Base-by-base conservation (phyloP, 148 eudicot genomes). In the Rhododendron kiyosumense region DNA sequence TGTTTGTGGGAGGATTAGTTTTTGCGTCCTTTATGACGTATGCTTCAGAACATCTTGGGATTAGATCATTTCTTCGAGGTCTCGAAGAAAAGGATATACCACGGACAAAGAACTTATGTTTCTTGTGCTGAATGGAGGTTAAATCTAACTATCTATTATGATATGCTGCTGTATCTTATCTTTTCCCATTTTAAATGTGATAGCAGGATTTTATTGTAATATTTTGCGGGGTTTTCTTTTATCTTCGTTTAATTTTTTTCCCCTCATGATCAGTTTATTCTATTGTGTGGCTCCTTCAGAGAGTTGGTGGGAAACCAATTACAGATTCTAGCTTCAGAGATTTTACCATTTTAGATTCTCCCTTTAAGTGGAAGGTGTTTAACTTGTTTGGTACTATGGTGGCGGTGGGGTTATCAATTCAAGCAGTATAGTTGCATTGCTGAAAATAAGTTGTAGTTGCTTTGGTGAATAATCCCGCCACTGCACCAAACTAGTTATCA, bases 21-120 rank as follows among this genome's bases (percentile, higher is more conserved):
- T 89, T 97, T 90, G 95, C 95, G 1, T 94, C 93, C 26, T 97
- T 93, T 91, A 94, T 97, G 98, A 92, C 99, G 20, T 95, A 94
- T 85, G 98, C 98, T 87, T 87, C 99, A 14, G 98, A 97, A 87
- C 99, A 95, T 81, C 95, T 97, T 8, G 92, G 95, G 2, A 92
- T 92, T 61, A 90, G 92, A 83, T 92, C 98, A 84, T 97, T 92
- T 73, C 74, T 89, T 80, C 91, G 93, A 91, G 98, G 99, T 69
- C 88, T 92, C 28, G 98, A 95, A 86, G 95, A 94, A 51, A 90
- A 92, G 63, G 96, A 94, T 65, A 9, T 83, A 14, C 88, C 90
- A 67, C 84, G 93, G 73, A 71, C 92, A 10, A 93, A 92, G 63
- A 88, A 65, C 82, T 43, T 91, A 3, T 93, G 95, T 83, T 87